These are phyloP conservation scores for Monosporozyma servazzii DNA, from an alignment of 805 yeast genomes.

Conservation along the genomic window DNA sequence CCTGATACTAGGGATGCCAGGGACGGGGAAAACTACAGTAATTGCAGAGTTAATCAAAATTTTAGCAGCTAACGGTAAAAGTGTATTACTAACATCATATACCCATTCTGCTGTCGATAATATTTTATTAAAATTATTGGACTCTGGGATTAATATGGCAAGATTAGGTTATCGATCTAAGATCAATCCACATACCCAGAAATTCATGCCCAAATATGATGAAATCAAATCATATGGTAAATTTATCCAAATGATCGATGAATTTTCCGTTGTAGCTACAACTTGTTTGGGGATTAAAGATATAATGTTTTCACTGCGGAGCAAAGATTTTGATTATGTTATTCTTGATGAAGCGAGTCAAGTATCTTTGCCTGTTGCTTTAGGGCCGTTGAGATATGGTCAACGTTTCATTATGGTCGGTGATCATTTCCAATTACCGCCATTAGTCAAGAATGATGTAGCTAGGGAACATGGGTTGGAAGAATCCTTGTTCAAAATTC, in stretches of 20 bases:
- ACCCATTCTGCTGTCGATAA: constrained; percentile 97
- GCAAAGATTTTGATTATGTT: constrained; percentile 74
- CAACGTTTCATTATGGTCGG: constrained; percentile 88
- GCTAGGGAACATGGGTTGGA: constrained; percentile 55
- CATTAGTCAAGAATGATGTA: constrained; percentile 60
- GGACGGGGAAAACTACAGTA: constrained; percentile 91
- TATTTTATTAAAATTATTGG: constrained; percentile 62
- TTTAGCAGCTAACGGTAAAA: constrained; percentile 47
- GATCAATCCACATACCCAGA: constrained; percentile 53
- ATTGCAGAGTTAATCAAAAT: constrained; percentile 65
- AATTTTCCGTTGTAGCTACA: constrained; percentile 72
- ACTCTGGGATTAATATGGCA: constrained; percentile 41
- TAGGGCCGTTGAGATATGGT: constrained; percentile 77
- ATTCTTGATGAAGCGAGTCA: constrained; percentile 96
- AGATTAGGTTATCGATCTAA: constrained; percentile 55
- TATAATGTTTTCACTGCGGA: constrained; percentile 21
- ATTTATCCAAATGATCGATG: constrained; percentile 38
- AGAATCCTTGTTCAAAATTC: constrained; percentile 61
- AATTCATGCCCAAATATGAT: constrained; percentile 41
- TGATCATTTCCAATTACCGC: constrained; percentile 90
- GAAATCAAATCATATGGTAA: constrained; percentile 36
- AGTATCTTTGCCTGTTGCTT: constrained; percentile 79
- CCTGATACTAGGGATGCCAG: constrained; percentile 92
- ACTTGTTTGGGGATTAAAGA: constrained; percentile 67
- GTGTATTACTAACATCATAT: constrained; percentile 72